Percentiles rank a stretch among this genome's conserved stretches.
phyloP scores from a whole-genome alignment of 2,329 filamentous ascomycete species.

The Aureobasidium sp. region DNA sequence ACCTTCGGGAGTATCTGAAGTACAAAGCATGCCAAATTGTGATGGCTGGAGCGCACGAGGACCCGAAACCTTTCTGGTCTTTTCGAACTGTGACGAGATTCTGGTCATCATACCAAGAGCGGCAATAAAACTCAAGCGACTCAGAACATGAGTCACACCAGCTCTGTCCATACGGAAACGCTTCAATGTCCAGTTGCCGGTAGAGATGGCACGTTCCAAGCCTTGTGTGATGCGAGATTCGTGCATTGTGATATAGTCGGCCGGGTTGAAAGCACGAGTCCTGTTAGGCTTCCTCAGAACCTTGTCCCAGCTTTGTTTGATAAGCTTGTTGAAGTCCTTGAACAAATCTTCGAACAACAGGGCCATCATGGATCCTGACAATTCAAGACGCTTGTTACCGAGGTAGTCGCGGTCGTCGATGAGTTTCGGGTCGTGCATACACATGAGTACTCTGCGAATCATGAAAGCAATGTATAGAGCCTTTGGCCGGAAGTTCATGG shows the following conservation, averaged over 20 bases:
- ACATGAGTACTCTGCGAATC: slow-evolving; percentile 93
- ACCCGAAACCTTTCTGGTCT: slow-evolving; percentile 92
- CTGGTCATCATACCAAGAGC: slow-evolving; percentile 99
- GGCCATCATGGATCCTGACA: slow-evolving; percentile 89
- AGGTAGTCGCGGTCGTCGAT: slow-evolving; percentile 97
- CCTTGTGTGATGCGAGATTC: slow-evolving; percentile 83
- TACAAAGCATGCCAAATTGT: slow-evolving; percentile 96
- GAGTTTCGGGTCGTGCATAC: slow-evolving; percentile 76
- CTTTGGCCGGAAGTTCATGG: slow-evolving; percentile 93
- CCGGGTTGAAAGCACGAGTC: slow-evolving; percentile 80
- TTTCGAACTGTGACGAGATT: slow-evolving; percentile 97
- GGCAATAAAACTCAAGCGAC: slow-evolving; percentile 90
- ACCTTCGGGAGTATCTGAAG: slow-evolving; percentile 95
- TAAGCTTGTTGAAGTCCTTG: slow-evolving; percentile 83
- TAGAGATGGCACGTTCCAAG: slow-evolving; percentile 93
- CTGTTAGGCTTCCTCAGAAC: slow-evolving; percentile 89
- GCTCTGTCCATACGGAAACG: slow-evolving; percentile 98
- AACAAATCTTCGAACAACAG: slow-evolving; percentile 96
- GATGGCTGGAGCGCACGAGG: slow-evolving; percentile 94
- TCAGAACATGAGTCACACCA: slow-evolving; percentile 92
- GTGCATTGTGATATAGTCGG: slow-evolving; percentile 74
- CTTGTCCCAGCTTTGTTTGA: slow-evolving; percentile 93
- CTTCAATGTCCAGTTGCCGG: slow-evolving; percentile 95
- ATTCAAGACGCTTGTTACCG: slow-evolving; percentile 89
- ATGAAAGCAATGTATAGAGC: slow-evolving; percentile 95